Base-by-base conservation (phyloP, 1,284 basidiomycete genomes). In the Agroathelia rolfsii region DNA sequence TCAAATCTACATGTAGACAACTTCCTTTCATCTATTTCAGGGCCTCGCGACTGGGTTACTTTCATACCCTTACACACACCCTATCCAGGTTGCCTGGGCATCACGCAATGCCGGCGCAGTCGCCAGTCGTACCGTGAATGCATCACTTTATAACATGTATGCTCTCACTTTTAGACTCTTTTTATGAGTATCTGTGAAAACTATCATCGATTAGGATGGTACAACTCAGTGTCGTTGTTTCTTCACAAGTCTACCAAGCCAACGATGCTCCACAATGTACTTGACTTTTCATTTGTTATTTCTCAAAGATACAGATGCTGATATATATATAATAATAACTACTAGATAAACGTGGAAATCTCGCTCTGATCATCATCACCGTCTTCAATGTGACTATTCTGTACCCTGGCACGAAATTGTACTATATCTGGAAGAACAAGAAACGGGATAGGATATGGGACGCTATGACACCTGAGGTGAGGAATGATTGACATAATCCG, bases 31-130 rank as follows among this genome's bases (percentile, higher is more conserved):
- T 23, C n/a, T n/a, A n/a, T n/a, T n/a, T 24, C 32, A 55, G 52
- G 50, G 42, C 6, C 32, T 58, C 2, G 45, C 54, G 12, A 49
- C 48, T 3, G 52, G 43, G 14, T 41, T 56, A 4, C 41, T 56
- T 7, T 51, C 52, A n/a, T 56, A 46, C 23, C 56, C 49, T 56
- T 51, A 45, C 37, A 57, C 53, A 6, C 56, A 55, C 32, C 55
- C 59, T 1, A 61, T 63, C 20, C 55, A 69, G 54, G 63, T 71
- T 4, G 67, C 50, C 13, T 73, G 67, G 72, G 66, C 63, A 41
- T 73, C 69, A 12, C 59, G 69, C 25, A 73, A 72, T 41, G 55
- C 67, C 0, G 71, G 70, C 24, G 66, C 62, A 2, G 70, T 74
- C 4, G 67, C 70, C 3, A 66, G 61, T 34, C 58, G 69, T 12